Evolutionary conservation across 148 eudicot genomes (phyloP), one percentile per base, ranked within the genome.

Genomic region (Spergularia bocconei): DNA sequence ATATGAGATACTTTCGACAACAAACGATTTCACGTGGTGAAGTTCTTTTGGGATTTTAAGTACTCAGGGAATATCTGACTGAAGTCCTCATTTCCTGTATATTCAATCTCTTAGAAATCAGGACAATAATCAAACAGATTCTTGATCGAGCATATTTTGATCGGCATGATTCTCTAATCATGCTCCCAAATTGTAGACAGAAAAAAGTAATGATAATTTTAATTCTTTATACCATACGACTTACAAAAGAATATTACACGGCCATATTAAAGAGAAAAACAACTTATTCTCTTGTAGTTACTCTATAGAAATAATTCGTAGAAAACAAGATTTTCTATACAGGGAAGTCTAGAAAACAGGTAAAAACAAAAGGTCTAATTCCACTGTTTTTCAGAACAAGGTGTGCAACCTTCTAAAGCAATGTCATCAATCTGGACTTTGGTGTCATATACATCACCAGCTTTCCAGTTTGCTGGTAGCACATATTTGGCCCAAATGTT

Each of bases 391-490:
- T 79, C 82, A 70, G 80, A 77, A 73, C 91, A 91, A 11, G 87
- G 89, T 29, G 84, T 81, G 74, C 97, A 92, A 13, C 88, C 90
- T 44, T 88, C 84, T 62, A 84, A 71, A 1, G 86, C 88, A 74
- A 88, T 68, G 50, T 88, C 89, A 25, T 53, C 75, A 23, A 90
- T 81, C 74, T 87, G 89, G 13, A 88, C 81, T 52, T 83, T 88
- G 13, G 87, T 41, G 73, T 87, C 90, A 51, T 87, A 89, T 12
- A 82, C 33, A 21, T 53, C 82, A 0, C 88, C 90, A 10, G 81
- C 66, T 50, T 80, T 80, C 93, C 93, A 93, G 73, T 91, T 84
- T 10, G 82, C 89, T 4, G 98, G 98, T 21, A 93, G 70, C 8
- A 80, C 92, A 68, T 71, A 70, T 59, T 83, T 61, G 21, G 93